Evolutionary conservation across 1,139 yeast species (phyloP).

Genomic region (Pneumocystis carinii): DNA sequence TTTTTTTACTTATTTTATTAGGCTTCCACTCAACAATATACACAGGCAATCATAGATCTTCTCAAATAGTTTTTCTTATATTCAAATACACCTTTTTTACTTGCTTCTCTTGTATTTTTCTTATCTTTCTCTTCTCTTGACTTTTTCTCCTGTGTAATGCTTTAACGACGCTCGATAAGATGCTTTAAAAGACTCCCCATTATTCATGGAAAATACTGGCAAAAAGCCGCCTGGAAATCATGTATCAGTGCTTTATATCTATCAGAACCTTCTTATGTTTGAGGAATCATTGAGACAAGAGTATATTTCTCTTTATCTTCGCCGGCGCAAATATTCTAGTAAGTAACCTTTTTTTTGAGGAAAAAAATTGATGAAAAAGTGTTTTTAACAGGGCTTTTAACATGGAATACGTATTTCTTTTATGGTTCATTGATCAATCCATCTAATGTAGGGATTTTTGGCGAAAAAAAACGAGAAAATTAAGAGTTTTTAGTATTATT

Average conservation of each 20-base stretch:
- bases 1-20: neutral
- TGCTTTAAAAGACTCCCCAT: neutral
- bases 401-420: conserved; percentile 7
- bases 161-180: neutral
- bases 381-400: conserved; percentile 4
- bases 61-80: neutral
- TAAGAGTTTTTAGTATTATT: conserved; percentile 3
- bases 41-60: neutral
- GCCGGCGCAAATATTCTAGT: conserved; percentile 5
- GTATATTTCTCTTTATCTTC: conserved; percentile 3
- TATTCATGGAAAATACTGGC: neutral
- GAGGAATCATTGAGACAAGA: conserved; percentile 10
- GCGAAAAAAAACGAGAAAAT: neutral
- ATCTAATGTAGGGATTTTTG: neutral
- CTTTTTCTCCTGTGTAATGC: neutral
- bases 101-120: neutral
- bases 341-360: neutral
- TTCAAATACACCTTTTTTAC: neutral
- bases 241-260: neutral
- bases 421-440: conserved; percentile 1
- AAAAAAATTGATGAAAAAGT: neutral
- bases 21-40: neutral
- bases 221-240: neutral
- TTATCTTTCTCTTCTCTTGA: neutral
- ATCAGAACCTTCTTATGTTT: conserved; percentile 8